Evolutionary conservation across 2,329 filamentous ascomycete species (phyloP), one percentile per base, ranked within the genome.

Genomic region (Huntiella decipiens): DNA sequence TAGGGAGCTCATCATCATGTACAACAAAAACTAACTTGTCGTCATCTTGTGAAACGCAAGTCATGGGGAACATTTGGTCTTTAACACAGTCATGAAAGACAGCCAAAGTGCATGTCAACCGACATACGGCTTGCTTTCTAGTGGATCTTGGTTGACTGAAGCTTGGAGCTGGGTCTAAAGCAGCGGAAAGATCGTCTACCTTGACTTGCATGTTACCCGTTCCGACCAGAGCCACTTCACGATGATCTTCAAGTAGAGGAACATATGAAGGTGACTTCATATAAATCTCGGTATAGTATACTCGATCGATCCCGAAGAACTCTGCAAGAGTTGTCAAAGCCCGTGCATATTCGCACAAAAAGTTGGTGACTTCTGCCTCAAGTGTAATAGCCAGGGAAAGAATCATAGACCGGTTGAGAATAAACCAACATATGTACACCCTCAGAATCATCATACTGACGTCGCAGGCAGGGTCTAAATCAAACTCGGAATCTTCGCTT

Each of bases 341-440:
- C 35, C 51, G 44, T 3, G 51, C 50, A 19, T 51, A 38, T 16
- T 47, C 46, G n/a, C 48, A 50, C 19, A 43, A 43, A 11, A 48
- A 47, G 15, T 43, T 22, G 4, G 49, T 46, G 3, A 50, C 33
- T 1, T 41, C n/a, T 16, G 33, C 28, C 19, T 46, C 46, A 15
- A 44, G 37, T 7, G 32, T 41, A 11, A 41, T 36, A 10, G 44
- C 42, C 1, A 39, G 38, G 11, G 44, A 34, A 33, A 41, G 43
- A 28, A 52, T 22, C 5, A 47, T 43, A 7, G 33, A n/a, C n/a
- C 35, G 38, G 35, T 47, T 40, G 16, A 46, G 28, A n/a, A 51
- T 40, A 11, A 52, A 44, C 51, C 51, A 52, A 16, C 42, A 49
- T 13, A 44, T 49, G 19, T 48, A 52, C 11, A 52, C 37, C 3